A percentile compares a stretch with the other conserved stretches of the same genome.
Evolutionary conservation across 2,329 filamentous ascomycete genomes (phyloP).

Genomic region (Bisporella sp.): DNA sequence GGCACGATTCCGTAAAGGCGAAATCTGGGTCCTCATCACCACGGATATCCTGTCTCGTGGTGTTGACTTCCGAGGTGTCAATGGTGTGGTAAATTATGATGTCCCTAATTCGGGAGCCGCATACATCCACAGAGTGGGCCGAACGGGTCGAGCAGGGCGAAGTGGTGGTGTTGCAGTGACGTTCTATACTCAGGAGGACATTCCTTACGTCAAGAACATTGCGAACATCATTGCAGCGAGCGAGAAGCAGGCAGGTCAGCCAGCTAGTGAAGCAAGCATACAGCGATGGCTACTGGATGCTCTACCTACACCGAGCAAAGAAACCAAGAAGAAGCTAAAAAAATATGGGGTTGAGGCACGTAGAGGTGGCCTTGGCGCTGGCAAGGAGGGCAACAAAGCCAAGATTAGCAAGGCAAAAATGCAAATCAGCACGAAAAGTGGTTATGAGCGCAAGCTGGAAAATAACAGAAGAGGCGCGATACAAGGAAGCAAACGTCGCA

Average conservation of each 20-base stretch:
- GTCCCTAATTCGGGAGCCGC: slow-evolving; percentile 83
- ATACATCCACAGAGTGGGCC: slow-evolving; percentile 89
- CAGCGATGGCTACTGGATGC: slow-evolving; percentile 85
- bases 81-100: slow-evolving; percentile 96
- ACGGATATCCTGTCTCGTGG: slow-evolving; percentile 90
- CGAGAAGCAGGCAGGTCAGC: slow-evolving; percentile 60
- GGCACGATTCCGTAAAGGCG: slow-evolving; percentile 81
- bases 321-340: slow-evolving; percentile 76
- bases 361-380: slow-evolving; percentile 33
- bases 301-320: slow-evolving; percentile 76
- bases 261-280: slow-evolving; percentile 49
- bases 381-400: slow-evolving; percentile 28
- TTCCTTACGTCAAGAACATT: slow-evolving; percentile 81
- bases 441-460: slow-evolving; percentile 63
- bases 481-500: slow-evolving; percentile 47
- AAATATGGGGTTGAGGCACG: slow-evolving; percentile 73
- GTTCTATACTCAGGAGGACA: slow-evolving; percentile 91
- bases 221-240: slow-evolving; percentile 86
- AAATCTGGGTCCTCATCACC: slow-evolving; percentile 95
- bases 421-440: slow-evolving; percentile 78
- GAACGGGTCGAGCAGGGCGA: slow-evolving; percentile 82
- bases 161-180: slow-evolving; percentile 87
- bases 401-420: slow-evolving; percentile 23
- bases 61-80: slow-evolving; percentile 90
- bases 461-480: slow-evolving; percentile 60